Base-by-base conservation (phyloP, 352 stramenopile genomes). In the Phytopythium oedochilum region DNA sequence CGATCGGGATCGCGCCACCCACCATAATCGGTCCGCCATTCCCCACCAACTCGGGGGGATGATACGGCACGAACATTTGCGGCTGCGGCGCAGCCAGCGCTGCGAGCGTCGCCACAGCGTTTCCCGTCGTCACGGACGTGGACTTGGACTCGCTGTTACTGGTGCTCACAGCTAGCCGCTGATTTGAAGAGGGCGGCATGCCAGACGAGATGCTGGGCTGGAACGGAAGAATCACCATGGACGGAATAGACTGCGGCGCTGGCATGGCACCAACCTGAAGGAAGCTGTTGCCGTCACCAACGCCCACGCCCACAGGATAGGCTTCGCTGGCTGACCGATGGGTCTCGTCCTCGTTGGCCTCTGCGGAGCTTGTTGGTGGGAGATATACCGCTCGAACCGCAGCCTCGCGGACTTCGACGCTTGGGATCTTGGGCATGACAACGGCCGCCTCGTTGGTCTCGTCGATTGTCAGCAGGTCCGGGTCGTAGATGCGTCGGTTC, bases 401-500 rank as follows among this genome's bases (percentile, higher is more conserved):
- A 46, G 40, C 3, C 6, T 17, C 36, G 36, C 17, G 20, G 9
- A 32, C 10, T 17, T 48, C 42, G 0, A 22, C 17, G 11, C 35
- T 26, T 0, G 55, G 38, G 20, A 61, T 29, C 38, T 60, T 72
- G 17, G 39, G 63, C 20, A 68, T 69, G 18, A 71, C 35, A 18
- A 79, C 55, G 29, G 40, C 45, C 10, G 54, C 50, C 35, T 63
- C 70, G 25, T 59, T 82, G 18, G 64, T 69, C 29, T 69, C 59
- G 42, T 87, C 71, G 28, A 92, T 89, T 11, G 68, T 55, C 7
- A 92, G 71, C 6, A 92, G 54, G 15, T 89, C 75, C 0, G 75
- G 77, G 54, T 92, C 75, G 50, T 89, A 92, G 46, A 92, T 92
- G 10, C 81, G 75, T 3, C 81, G 78, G 35, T 92, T 92, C 47